Conservation (phyloP, 163 green algal species). For the Scenedesmus sp. region DNA sequence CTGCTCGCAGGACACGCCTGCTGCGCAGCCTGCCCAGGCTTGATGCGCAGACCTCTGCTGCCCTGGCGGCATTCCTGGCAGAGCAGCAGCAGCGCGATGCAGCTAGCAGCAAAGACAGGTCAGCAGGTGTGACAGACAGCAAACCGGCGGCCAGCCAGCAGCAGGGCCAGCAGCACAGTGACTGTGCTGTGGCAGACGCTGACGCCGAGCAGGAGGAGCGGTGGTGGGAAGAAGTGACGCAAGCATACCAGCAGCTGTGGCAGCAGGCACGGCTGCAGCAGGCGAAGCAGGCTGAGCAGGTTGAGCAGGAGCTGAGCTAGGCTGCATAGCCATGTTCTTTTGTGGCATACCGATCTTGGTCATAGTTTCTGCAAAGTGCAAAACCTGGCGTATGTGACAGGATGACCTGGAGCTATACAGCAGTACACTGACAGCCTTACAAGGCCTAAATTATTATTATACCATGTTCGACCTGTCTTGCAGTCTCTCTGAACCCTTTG, state of each 20-base stretch:
- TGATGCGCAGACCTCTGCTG: neutral
- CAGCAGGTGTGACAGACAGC: neutral
- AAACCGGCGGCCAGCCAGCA: neutral
- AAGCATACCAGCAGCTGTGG: conserved; percentile 48
- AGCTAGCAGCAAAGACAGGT: neutral
- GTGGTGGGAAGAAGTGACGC: conserved; percentile 39
- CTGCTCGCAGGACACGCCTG: conserved; percentile 22
- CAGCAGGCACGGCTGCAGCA: conserved; percentile 39
- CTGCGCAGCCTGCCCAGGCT: conserved; percentile 32
- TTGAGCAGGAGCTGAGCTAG: too few relatives aligned
- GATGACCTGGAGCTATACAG: too few relatives aligned
- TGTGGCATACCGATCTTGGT: too few relatives aligned
- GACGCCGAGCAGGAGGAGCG: conserved; percentile 25
- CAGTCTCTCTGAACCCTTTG: too few relatives aligned
- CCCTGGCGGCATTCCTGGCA: conserved; percentile 23
- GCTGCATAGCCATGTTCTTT: neutral
- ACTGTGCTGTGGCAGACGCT: neutral
- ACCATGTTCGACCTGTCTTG: too few relatives aligned
- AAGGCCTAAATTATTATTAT: too few relatives aligned
- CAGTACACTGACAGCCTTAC: too few relatives aligned
- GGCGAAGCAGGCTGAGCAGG: conserved; percentile 20
- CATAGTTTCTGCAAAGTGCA: too few relatives aligned
- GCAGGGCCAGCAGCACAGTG: neutral
- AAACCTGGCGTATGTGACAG: too few relatives aligned
- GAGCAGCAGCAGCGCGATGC: conserved; percentile 1